phyloP scores from a whole-genome alignment of 164 flowering plant species.

The Magnolia kwangsiensis region DNA sequence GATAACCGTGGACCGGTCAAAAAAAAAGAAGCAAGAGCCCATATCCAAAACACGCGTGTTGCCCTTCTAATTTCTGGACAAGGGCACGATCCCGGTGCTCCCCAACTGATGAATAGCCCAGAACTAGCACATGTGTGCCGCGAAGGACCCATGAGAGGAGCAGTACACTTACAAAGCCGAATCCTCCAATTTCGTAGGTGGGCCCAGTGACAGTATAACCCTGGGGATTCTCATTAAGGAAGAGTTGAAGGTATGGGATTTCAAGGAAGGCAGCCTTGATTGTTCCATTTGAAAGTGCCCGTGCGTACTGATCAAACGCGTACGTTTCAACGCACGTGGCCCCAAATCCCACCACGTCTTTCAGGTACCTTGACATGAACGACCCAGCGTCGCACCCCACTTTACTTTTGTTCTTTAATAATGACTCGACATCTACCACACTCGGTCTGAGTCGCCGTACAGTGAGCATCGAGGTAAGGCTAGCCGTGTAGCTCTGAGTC shows the following conservation, averaged over 20 bases:
- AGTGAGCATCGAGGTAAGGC: slow-evolving; percentile 27
- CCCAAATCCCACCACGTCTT: slow-evolving; percentile 11
- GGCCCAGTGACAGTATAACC: not conserved
- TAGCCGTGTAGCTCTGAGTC: slow-evolving; percentile 25
- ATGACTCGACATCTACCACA: slow-evolving; percentile 13
- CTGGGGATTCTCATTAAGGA: slow-evolving; percentile 1
- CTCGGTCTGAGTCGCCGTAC: slow-evolving; percentile 3
- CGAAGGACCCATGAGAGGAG: no score
- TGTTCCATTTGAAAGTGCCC: not conserved
- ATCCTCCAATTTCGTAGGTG: slow-evolving; percentile 17
- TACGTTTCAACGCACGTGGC: not conserved
- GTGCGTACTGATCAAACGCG: not conserved
- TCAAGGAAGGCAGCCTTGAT: slow-evolving; percentile 20
- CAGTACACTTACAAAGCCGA: slow-evolving; percentile 15
- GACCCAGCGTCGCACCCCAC: slow-evolving; percentile 30
- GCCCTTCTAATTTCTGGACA: no score
- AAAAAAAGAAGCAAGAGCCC: no score
- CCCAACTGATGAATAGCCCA: no score
- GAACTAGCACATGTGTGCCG: no score
- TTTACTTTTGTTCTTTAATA: slow-evolving; percentile 7
- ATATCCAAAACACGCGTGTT: no score
- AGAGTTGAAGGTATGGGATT: slow-evolving; percentile 1
- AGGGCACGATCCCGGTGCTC: no score
- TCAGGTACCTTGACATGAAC: slow-evolving; percentile 23
- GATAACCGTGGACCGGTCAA: no score